Evolutionary conservation across 202 grass and related monocot genomes (phyloP).

Genomic region (Carex sylvatica): DNA sequence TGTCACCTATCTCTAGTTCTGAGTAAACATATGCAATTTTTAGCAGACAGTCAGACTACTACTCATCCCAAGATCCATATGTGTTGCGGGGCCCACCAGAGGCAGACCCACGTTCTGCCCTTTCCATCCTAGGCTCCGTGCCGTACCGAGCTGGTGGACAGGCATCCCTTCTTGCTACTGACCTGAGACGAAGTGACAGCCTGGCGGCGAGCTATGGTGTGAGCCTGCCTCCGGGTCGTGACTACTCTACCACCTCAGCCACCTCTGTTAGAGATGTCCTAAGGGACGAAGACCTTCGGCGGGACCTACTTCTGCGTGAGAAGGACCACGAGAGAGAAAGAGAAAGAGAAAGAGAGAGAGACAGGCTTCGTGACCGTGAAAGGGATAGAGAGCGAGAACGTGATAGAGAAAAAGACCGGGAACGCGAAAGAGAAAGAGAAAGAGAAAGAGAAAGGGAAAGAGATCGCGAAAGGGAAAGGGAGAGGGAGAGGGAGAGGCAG

Average conservation of each 20-base stretch:
- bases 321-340: constrained; percentile 68
- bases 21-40: constrained; percentile 92
- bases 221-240: constrained; percentile 66
- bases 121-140: constrained; percentile 65
- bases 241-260: constrained; percentile 61
- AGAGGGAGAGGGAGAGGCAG: constrained; percentile 53
- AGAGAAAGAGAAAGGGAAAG: constrained; percentile 57
- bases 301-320: constrained; percentile 56
- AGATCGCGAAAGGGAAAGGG: not conserved
- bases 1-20: constrained; percentile 44
- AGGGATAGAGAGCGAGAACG: constrained; percentile 61
- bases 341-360: constrained; percentile 48
- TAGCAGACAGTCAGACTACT: constrained; percentile 99
- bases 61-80: constrained; percentile 30
- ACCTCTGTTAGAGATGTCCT: constrained; percentile 84
- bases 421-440: constrained; percentile 54
- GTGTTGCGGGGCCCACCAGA: constrained; percentile 72
- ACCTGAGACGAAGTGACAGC: constrained; percentile 77
- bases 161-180: constrained; percentile 70
- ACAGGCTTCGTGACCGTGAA: constrained; percentile 54
- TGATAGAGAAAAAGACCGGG: constrained; percentile 57
- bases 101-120: constrained; percentile 52
- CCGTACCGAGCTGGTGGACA: constrained; percentile 72
- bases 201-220: constrained; percentile 52
- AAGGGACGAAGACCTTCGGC: constrained; percentile 78